Base-by-base conservation (phyloP, 371 early-diverging fungal genomes). In the Thermomucor indicae-seudaticae region DNA sequence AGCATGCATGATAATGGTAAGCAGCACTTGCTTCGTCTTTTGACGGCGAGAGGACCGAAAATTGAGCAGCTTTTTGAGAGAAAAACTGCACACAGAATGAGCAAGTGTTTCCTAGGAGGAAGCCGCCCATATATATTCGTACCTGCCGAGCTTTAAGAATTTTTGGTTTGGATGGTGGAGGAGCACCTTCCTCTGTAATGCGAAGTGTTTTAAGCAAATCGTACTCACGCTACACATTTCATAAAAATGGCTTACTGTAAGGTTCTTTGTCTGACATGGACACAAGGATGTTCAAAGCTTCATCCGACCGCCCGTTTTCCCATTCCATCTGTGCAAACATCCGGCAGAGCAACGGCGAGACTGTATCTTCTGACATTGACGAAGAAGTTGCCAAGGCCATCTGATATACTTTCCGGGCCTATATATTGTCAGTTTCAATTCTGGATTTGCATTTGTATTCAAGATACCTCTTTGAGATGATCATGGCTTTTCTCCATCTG, bases 401-500 rank as follows among this genome's bases (percentile, higher is more conserved):
- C 34, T 65, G 48, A 51, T 82, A 86, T 0, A 87, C 82, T 60
- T 83, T 84, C 1, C 83, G 72, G 1, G 89, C 84, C 88, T 87
- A 61, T 4, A 32, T 24, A 46, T 10, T 46, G 46, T 25, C 29
- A 17, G 31, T 43, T 11, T 12, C 6, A n/a, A 27, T 3, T 19
- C 41, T 30, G 8, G 32, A 14, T 29, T 17, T 43, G 17, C 25
- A 22, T 19, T 41, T 4, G 32, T 23, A 22, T 22, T 14, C 16
- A 7, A 19, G 6, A 19, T 57, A 68, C 72, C 46, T 71, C 70
- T 16, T 67, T 51, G 23, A 55, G 30, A 5, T 50, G 45, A 35
- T 51, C 62, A 42, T 71, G 64, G 29, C 64, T 52, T 42, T 69
- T 75, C 57, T 85, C 85, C 47, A 82, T 65, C 50, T 79, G 78